A percentile compares a stretch with the other conserved stretches of the same genome.
These are phyloP conservation scores for Asterionellopsis glacialis DNA, from an alignment of 108 stramenopile genomes.

Conservation along the genomic window DNA sequence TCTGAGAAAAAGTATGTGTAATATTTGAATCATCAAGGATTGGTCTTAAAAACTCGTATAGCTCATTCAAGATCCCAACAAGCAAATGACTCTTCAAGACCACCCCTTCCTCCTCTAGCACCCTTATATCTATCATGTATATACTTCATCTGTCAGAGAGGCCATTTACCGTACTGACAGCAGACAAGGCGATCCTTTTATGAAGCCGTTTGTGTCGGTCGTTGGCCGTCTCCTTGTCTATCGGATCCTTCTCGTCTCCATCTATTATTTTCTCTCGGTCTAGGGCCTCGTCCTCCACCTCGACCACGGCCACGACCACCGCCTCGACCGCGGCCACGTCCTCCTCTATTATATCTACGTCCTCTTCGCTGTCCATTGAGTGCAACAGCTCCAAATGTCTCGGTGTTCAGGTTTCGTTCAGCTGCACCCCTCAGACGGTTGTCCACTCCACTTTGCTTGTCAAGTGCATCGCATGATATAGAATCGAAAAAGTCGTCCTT, in stretches of 20 bases:
- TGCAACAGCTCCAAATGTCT: conserved; percentile 84
- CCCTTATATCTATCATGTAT: too few relatives aligned
- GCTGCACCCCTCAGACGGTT: conserved; percentile 69
- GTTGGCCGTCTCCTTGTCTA: too few relatives aligned
- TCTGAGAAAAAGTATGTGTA: too few relatives aligned
- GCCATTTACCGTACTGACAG: too few relatives aligned
- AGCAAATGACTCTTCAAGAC: too few relatives aligned
- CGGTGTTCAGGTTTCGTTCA: conserved; percentile 77
- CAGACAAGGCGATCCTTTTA: too few relatives aligned
- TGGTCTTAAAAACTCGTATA: too few relatives aligned
- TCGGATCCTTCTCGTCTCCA: not conserved
- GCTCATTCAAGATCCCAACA: too few relatives aligned
- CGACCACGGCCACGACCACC: conserved; percentile 41
- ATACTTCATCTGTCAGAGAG: too few relatives aligned
- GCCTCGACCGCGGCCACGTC: conserved; percentile 17
- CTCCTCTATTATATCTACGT: conserved; percentile 21
- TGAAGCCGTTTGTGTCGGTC: too few relatives aligned
- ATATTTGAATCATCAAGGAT: too few relatives aligned
- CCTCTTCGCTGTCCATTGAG: conserved; percentile 44
- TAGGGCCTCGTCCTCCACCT: conserved; percentile 32
- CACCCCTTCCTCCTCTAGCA: too few relatives aligned
- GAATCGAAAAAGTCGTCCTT: conserved; percentile 87
- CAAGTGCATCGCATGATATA: conserved; percentile 79
- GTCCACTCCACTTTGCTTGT: conserved; percentile 64
- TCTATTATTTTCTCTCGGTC: conserved; percentile 5